Base-by-base conservation (phyloP, 208 protist species). In the Acanthamoeba lenticulata region DNA sequence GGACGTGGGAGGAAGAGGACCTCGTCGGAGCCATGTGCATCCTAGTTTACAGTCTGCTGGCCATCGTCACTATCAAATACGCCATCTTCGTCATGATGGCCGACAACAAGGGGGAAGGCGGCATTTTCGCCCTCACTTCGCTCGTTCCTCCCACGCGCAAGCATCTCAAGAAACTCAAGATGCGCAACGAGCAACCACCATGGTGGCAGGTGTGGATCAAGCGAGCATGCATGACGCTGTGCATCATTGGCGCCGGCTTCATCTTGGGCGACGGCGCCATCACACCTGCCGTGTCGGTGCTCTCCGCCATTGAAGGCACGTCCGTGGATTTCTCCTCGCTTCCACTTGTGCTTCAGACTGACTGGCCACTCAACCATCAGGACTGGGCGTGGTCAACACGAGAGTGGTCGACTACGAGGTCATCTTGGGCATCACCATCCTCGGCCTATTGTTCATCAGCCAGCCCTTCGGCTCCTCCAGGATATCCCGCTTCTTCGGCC, bases 71-170 rank as follows among this genome's bases (percentile, higher is more conserved):
- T 2, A 62, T 89, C 81, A 89, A 79, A 36, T 79, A 79, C 69
- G 69, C 69, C 36, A 47, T 29, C 36, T 79, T 79, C 6, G 19
- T 79, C 38, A 45, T 79, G 36, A 79, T 79, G 69, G 69, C 69
- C 36, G 69, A 45, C 69, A 79, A 79, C 69, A 21, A 29, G 17
- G 69, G 81, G 1, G 81, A 89, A 40, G 81, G 81, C 34, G 81
- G 81, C 52, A 89, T 89, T 44, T 89, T 89, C 34, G 81, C 81
- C 13, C n/a, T 89, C 15, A 65, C 52, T 27, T 89, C 81, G 32
- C 81, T 89, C 1, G 52, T 89, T 0, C 81, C 44, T 1, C 81
- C 81, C 24, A 89, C 49, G 32, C 44, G 38, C 29, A 49, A 89
- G 81, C 1, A 89, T 7, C 17, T 45, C 36, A 89, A 89, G 52